Base-by-base conservation (phyloP, 1,284 basidiomycete genomes). In the Ganoderma sinense region DNA sequence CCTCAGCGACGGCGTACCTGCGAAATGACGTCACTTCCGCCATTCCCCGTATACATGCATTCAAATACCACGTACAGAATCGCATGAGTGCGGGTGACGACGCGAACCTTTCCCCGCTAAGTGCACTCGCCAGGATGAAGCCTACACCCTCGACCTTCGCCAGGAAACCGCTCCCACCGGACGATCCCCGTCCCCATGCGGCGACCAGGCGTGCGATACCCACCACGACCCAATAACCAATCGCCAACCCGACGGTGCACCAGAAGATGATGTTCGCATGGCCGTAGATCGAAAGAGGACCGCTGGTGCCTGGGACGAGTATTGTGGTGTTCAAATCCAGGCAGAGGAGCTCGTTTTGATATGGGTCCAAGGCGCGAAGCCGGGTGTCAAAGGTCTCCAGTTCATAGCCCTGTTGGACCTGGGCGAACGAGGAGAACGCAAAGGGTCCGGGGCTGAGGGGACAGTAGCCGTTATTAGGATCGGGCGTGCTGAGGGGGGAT, bases 1-100 rank as follows among this genome's bases (percentile, higher is more conserved):
- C 71, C 97, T 88, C 82, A 97, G 85, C 6, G 96, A 96, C 0
- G 97, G 97, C 0, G 97, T 98, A 72, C 94, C 96, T 96, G 60
- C 36, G 69, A 55, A 75, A 58, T 68, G 68, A 64, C 65, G 64
- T 53, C 68, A 77, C 71, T 39, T 76, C 74, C 67, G 45, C 61
- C 70, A 55, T 62, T 67, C 26, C 48, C 39, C 29, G 11, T 48
- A 20, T 29, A n/a, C 31, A 61, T 18, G 39, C 59, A 41, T 40
- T 61, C 23, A 66, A 70, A 64, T 36, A 29, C 20, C 18, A 84
- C 89, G 77, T 75, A 96, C 95, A 91, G 77, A 97, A 99, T 66
- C 97, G 86, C 80, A 98, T 87, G 62, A 99, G 85, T 0, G 95
- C 94, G 13, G 96, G 94, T 39, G 93, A 94, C 39, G 91, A 89